Base-by-base conservation (phyloP, 495 filamentous ascomycete species). In the Echria macrotheca region DNA sequence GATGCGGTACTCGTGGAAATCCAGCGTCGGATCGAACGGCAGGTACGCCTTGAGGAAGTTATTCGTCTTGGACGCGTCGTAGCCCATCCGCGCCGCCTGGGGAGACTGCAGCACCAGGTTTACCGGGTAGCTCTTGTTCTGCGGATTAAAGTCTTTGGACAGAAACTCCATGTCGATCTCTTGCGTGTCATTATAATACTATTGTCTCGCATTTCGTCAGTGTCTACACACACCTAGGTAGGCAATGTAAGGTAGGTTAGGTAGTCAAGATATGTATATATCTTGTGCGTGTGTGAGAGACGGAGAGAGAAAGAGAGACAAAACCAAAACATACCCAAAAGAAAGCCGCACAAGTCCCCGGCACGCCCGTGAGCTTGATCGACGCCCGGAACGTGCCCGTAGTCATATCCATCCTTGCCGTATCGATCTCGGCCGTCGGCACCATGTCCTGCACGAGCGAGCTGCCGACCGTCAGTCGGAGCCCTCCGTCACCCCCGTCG, bases 161-260 rank as follows among this genome's bases (percentile, higher is more conserved):
- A 89, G 73, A 59, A 86, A 82, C 51, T 89, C 86, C 63, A 90
- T 79, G 61, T 90, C 86, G 51, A 89, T 86, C 54, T 90, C 86
- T 61, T 87, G 83, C 3, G 81, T 83, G 61, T 90, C 79, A 60
- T 89, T 86, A 61, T 75, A 75, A 66, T 85, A 90, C 82, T 85
- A 45, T 14, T 32, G 3, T 5, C 33, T 9, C 10, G 12, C 1
- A 23, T 1, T 7, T 15, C 0, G 19, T 35, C 18, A 43, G 42
- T n/a, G 2, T 2, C 17, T 7, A n/a, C 35, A 37, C 35, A 17
- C 9, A 17, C 8, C 5, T 8, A 2, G 11, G 21, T n/a, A n/a
- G n/a, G n/a, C n/a, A n/a, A n/a, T n/a, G n/a, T n/a, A n/a, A n/a
- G n/a, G n/a, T n/a, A n/a, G n/a, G n/a, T n/a, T n/a, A n/a, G n/a